Percentiles rank a stretch among this genome's conserved stretches.
phyloP scores from a whole-genome alignment of 176 grass and related monocot species.

The Ananas comosus region DNA sequence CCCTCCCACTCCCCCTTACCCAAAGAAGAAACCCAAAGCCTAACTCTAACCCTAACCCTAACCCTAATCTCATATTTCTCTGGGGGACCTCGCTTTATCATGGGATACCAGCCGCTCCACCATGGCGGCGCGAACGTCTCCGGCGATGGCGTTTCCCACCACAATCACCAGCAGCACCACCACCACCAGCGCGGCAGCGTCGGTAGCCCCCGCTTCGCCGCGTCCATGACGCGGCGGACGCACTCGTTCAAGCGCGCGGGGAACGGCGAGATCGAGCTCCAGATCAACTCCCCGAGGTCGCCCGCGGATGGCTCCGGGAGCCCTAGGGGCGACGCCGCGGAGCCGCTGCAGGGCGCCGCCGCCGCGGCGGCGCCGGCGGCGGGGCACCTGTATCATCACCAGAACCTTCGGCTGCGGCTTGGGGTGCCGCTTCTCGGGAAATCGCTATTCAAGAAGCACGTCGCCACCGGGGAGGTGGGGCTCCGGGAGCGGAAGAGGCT shows the following conservation, averaged over 20 bases:
- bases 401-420: constrained; percentile 47
- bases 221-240: constrained; percentile 80
- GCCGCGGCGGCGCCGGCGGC: neutral
- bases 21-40: neutral
- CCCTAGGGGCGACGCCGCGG: constrained; percentile 16
- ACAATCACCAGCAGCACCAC: constrained; percentile 26
- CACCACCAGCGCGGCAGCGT: constrained; percentile 32
- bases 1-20: constrained; percentile 9
- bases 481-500: constrained; percentile 46
- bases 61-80: neutral
- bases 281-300: constrained; percentile 88
- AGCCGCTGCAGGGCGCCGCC: constrained; percentile 14
- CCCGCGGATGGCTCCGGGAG: constrained; percentile 45
- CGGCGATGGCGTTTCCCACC: constrained; percentile 8
- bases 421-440: constrained; percentile 20
- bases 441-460: constrained; percentile 38
- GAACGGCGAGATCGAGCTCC: constrained; percentile 71
- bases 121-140: constrained; percentile 16
- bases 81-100: neutral
- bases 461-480: constrained; percentile 19
- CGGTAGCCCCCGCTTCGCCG: constrained; percentile 70
- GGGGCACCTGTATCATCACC: constrained; percentile 32
- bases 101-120: constrained; percentile 74
- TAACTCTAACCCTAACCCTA: neutral
- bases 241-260: constrained; percentile 80